Percentiles rank a stretch among this genome's conserved stretches.
These are phyloP conservation scores for Cladophialophora bantiana DNA, from an alignment of 2,329 filamentous ascomycete genomes.

Conservation along the genomic window DNA sequence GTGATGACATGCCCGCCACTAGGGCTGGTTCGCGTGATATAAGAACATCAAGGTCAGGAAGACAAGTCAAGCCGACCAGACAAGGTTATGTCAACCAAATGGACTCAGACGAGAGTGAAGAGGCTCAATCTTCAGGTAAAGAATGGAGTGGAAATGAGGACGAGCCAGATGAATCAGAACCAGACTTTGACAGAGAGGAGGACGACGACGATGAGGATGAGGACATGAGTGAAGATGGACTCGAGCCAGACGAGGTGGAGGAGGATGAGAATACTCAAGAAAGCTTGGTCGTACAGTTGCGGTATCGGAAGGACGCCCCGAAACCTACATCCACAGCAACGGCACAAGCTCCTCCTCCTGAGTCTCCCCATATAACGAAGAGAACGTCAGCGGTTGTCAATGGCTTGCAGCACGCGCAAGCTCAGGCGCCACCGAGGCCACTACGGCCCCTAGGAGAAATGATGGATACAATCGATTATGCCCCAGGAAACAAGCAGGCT, in stretches of 20 bases:
- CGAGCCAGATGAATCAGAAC: slow-evolving; percentile 64
- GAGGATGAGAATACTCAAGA: slow-evolving; percentile 53
- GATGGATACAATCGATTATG: slow-evolving; percentile 12
- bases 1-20: slow-evolving; percentile 53
- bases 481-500: slow-evolving; percentile 4
- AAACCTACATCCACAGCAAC: slow-evolving; percentile 1
- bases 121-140: slow-evolving; percentile 68
- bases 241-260: slow-evolving; percentile 51
- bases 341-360: background rate
- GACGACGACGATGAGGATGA: slow-evolving; percentile 69
- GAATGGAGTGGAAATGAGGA: slow-evolving; percentile 47
- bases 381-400: slow-evolving; percentile 9
- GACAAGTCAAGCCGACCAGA: slow-evolving; percentile 35
- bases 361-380: background rate
- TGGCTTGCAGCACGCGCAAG: slow-evolving; percentile 4
- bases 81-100: slow-evolving; percentile 46
- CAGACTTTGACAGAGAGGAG: slow-evolving; percentile 77
- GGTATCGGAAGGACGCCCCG: slow-evolving; percentile 45
- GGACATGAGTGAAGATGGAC: slow-evolving; percentile 47
- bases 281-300: slow-evolving; percentile 77
- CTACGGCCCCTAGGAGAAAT: background rate
- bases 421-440: background rate
- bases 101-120: slow-evolving; percentile 60
- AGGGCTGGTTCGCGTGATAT: slow-evolving; percentile 51
- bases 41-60: slow-evolving; percentile 33